phyloP scores from a whole-genome alignment of 2,329 filamentous ascomycete species.

The Talaromyces sp. region DNA sequence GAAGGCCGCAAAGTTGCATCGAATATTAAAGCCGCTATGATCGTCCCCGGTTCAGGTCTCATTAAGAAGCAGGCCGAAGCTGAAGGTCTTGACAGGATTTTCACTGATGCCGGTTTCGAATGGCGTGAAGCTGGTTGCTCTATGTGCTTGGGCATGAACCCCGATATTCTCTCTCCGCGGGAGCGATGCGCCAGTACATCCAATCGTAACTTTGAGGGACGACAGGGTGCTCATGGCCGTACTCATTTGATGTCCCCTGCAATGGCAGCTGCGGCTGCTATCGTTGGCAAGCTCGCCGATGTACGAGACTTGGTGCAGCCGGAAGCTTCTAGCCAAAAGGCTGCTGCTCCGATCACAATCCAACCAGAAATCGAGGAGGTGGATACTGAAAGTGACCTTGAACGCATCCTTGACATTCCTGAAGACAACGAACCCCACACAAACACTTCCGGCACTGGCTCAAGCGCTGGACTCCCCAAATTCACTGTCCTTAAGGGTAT shows the following conservation, averaged over 20 bases:
- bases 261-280: constrained; percentile 89
- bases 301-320: constrained; percentile 70
- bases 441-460: constrained; percentile 52
- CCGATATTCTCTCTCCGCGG: constrained; percentile 86
- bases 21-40: constrained; percentile 92
- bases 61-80: constrained; percentile 88
- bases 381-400: constrained; percentile 60
- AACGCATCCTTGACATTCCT: constrained; percentile 60
- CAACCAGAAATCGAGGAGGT: constrained; percentile 58
- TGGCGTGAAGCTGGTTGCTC: constrained; percentile 98
- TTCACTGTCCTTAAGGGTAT: constrained; percentile 83
- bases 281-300: constrained; percentile 87
- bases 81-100: constrained; percentile 91
- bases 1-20: constrained; percentile 80
- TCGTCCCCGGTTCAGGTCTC: constrained; percentile 91
- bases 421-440: constrained; percentile 64
- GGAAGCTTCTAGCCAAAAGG: constrained; percentile 45
- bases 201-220: constrained; percentile 96
- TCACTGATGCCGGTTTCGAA: constrained; percentile 87
- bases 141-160: constrained; percentile 99
- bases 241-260: constrained; percentile 97
- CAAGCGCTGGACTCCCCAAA: constrained; percentile 68
- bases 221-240: constrained; percentile 85
- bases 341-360: constrained; percentile 59
- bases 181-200: constrained; percentile 94